These are phyloP conservation scores for Coniochaeta sp. DNA, from an alignment of 2,329 filamentous ascomycete genomes.

Conservation along the genomic window DNA sequence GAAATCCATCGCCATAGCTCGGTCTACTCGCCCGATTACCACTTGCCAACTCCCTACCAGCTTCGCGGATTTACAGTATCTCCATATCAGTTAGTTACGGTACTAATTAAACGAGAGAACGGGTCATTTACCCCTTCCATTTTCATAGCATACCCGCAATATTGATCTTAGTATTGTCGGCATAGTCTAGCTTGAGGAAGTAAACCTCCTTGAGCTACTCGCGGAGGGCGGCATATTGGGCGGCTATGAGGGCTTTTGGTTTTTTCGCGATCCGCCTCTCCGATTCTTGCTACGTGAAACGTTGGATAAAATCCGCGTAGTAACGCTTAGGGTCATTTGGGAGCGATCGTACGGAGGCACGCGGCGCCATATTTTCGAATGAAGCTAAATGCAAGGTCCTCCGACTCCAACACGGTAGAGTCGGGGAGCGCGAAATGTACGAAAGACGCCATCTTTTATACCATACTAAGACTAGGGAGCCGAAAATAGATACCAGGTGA, in stretches of 20 bases:
- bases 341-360: neutral
- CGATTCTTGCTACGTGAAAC: conserved; percentile 7
- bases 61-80: conserved; percentile 8
- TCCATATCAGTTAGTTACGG: conserved; percentile 8
- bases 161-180: no score
- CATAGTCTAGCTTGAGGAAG: conserved; percentile 12
- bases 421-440: conserved; percentile 1
- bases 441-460: conserved; percentile 1
- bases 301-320: conserved; percentile 7
- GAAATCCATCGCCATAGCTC: no score
- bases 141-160: conserved; percentile 13
- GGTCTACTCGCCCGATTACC: conserved; percentile 7
- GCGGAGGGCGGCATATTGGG: conserved; percentile 10
- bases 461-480: neutral
- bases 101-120: conserved; percentile 1
- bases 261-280: conserved; percentile 8
- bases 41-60: conserved; percentile 7
- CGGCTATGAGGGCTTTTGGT: conserved; percentile 7
- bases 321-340: conserved; percentile 1
- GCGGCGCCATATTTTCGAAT: conserved; percentile 1
- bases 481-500: neutral
- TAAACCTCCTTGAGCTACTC: conserved; percentile 11
- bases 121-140: conserved; percentile 12
- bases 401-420: neutral
- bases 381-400: neutral